phyloP scores from a whole-genome alignment of 257 asterid species.

The Solanum dulcamara region DNA sequence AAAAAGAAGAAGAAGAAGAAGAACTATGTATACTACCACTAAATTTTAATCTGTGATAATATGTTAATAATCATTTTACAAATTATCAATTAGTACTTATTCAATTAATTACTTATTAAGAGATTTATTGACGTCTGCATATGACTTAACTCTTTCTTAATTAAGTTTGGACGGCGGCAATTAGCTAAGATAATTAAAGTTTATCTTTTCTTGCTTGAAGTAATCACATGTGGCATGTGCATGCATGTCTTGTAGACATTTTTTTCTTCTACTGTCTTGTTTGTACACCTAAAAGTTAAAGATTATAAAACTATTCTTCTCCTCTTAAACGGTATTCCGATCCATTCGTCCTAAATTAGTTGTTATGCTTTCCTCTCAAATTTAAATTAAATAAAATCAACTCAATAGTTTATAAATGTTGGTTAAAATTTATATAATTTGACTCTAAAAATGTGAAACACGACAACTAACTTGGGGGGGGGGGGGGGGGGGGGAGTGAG shows the following conservation, averaged over 20 bases:
- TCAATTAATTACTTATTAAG: background rate
- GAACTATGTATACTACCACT: no score
- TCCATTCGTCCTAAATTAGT: background rate
- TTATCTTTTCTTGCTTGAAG: background rate
- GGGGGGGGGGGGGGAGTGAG: background rate
- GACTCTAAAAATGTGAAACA: background rate
- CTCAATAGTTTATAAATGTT: background rate
- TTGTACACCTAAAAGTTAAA: background rate
- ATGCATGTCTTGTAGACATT: background rate
- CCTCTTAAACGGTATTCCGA: background rate
- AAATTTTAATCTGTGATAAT: background rate
- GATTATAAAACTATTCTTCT: background rate
- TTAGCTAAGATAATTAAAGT: background rate
- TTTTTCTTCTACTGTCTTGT: background rate
- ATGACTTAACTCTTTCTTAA: background rate
- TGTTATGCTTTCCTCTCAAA: background rate
- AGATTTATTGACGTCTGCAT: background rate
- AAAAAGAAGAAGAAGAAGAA: no score
- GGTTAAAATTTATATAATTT: background rate
- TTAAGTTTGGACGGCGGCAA: background rate
- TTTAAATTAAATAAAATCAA: no score
- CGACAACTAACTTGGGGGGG: background rate
- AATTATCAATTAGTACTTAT: background rate
- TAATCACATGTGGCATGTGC: conserved; percentile 2
- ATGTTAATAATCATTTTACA: no score